Evolutionary conservation across 208 protist genomes (phyloP).

Genomic region (Leishmania martiniquensis): DNA sequence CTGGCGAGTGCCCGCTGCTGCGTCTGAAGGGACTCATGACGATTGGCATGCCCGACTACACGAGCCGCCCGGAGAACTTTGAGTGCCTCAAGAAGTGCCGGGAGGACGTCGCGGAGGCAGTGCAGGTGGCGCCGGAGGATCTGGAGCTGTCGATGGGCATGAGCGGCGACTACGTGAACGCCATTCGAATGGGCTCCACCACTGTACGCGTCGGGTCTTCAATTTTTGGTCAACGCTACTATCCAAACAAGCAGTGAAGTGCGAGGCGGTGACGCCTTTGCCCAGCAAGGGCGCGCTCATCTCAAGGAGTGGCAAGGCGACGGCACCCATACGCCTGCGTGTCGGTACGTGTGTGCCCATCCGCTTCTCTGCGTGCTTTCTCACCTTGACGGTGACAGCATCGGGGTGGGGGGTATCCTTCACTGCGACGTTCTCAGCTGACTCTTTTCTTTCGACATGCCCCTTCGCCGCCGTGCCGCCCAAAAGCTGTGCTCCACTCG

Average conservation of each 20-base stretch:
- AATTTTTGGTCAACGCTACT: conserved; percentile 96
- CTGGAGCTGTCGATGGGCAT: conserved; percentile 98
- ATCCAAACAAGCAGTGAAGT: conserved; percentile 47
- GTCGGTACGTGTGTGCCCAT: background rate
- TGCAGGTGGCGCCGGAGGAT: conserved; percentile 43
- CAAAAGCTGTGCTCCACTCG: no score
- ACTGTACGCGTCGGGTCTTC: conserved; percentile 94
- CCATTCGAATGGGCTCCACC: conserved; percentile 94
- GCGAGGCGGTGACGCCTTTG: background rate
- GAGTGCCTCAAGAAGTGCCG: conserved; percentile 74
- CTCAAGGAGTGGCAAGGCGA: background rate
- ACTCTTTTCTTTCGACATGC: no score
- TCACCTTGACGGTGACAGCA: background rate
- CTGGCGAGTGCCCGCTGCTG: conserved; percentile 75
- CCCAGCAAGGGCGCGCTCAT: background rate
- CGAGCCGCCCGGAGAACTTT: conserved; percentile 86
- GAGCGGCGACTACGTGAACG: conserved; percentile 94
- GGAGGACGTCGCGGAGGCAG: conserved; percentile 54
- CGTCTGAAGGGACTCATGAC: conserved; percentile 96
- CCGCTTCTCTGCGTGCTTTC: background rate
- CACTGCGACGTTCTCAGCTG: no score
- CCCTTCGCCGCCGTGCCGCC: no score
- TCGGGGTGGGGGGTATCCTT: background rate
- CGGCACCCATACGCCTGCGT: background rate
- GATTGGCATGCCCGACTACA: conserved; percentile 94